Evolutionary conservation across 23 red algal species (phyloP).

Genomic region (Gracilariopsis chorda): DNA sequence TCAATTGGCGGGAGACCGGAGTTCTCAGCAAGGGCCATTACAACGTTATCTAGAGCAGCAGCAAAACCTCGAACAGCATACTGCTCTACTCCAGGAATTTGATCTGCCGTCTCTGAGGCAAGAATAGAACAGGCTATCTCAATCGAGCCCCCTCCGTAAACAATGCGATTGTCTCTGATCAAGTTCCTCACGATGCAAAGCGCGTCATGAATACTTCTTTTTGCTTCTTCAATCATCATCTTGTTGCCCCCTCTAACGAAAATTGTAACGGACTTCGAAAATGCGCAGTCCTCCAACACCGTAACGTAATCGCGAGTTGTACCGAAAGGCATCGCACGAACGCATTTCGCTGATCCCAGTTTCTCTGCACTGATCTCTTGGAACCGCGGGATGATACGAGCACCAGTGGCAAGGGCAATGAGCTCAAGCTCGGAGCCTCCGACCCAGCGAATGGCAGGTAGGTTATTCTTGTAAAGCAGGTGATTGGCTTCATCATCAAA

Average conservation of each 20-base stretch:
- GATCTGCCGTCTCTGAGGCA: slow-evolving; percentile 82
- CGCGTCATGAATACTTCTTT: slow-evolving; percentile 97
- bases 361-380: slow-evolving; percentile 91
- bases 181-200: slow-evolving; percentile 98
- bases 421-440: slow-evolving; percentile 98
- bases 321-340: slow-evolving; percentile 89
- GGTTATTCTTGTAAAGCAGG: slow-evolving; percentile 81
- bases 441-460: slow-evolving; percentile 96
- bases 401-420: slow-evolving; percentile 92
- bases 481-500: slow-evolving; percentile 99
- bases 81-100: slow-evolving; percentile 87
- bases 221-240: slow-evolving; percentile 99
- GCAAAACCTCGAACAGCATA: slow-evolving; percentile 95
- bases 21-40: slow-evolving; percentile 96
- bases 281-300: slow-evolving; percentile 92
- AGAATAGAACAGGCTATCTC: slow-evolving; percentile 89
- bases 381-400: slow-evolving; percentile 96
- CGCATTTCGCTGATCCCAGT: slow-evolving; percentile 83
- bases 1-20: slow-evolving; percentile 89
- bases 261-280: slow-evolving; percentile 92
- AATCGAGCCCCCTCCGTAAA: slow-evolving; percentile 95
- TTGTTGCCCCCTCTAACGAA: slow-evolving; percentile 97
- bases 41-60: slow-evolving; percentile 88
- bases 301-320: slow-evolving; percentile 96
- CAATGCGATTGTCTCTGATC: slow-evolving; percentile 90